Conservation (phyloP, 257 asterid genomes). For the Solanum bulbocastanum region DNA sequence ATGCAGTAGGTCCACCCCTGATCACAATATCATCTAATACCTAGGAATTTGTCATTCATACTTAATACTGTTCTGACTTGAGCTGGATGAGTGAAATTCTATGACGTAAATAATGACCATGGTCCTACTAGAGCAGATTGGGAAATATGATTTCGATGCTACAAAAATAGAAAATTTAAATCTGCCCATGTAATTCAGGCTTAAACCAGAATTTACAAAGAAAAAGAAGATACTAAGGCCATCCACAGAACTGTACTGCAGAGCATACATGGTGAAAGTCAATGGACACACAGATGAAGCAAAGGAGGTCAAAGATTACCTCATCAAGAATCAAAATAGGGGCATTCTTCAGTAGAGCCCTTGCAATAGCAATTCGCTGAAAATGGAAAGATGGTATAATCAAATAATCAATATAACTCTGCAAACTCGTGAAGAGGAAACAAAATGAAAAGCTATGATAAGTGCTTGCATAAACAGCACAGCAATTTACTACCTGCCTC, state of each 20-base stretch:
- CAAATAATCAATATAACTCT: not conserved
- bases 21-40: not conserved
- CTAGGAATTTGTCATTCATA: not conserved
- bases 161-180: not conserved
- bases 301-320: conserved; percentile 25
- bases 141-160: not conserved
- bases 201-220: not conserved
- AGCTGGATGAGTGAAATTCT: not conserved
- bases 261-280: not conserved
- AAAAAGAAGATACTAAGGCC: not conserved
- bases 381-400: conserved; percentile 1
- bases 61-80: not conserved
- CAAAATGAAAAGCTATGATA: not conserved
- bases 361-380: conserved; percentile 95
- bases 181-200: not conserved
- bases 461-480: not conserved
- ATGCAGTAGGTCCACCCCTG: not conserved
- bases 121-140: not conserved
- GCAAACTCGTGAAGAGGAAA: not conserved
- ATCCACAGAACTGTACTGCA: not conserved
- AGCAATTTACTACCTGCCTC: conserved; percentile 55
- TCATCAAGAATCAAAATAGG: conserved; percentile 93
- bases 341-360: conserved; percentile 95
- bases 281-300: not conserved
- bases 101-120: not conserved